Evolutionary conservation across 1,139 yeast species (phyloP).

Genomic region (Pichia sp.): DNA sequence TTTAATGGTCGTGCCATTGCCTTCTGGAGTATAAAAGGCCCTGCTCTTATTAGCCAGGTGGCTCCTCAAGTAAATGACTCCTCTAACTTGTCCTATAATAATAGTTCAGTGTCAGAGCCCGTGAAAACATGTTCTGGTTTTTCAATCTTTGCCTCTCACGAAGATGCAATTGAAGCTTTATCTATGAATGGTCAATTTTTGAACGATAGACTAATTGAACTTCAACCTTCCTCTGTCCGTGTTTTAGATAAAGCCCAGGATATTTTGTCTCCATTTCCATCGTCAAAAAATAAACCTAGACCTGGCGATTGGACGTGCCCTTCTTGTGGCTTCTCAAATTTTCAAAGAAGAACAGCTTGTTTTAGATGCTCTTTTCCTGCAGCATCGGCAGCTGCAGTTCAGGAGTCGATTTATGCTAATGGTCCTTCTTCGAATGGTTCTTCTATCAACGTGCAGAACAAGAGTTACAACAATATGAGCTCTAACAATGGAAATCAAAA

Average conservation of each 20-base stretch:
- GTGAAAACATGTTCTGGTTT: conserved; percentile 52
- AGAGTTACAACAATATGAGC: not conserved
- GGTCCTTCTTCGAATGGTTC: conserved; percentile 12
- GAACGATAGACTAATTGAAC: conserved; percentile 72
- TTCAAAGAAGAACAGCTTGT: conserved; percentile 92
- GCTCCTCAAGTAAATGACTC: conserved; percentile 7
- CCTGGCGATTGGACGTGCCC: conserved; percentile 99
- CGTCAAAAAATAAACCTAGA: conserved; percentile 84
- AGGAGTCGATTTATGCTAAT: conserved; percentile 42
- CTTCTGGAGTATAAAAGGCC: conserved; percentile 75
- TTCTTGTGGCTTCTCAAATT: conserved; percentile 90
- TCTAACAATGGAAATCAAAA: conserved; percentile 5
- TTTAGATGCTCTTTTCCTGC: conserved; percentile 90
- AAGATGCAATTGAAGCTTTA: conserved; percentile 76
- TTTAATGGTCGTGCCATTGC: conserved; percentile 84
- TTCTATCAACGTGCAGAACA: not conserved
- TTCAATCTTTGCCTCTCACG: conserved; percentile 80
- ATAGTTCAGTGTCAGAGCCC: conserved; percentile 4
- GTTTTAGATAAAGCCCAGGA: conserved; percentile 81
- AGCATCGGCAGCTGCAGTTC: conserved; percentile 63
- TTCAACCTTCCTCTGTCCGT: conserved; percentile 76
- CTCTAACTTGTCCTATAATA: conserved; percentile 1
- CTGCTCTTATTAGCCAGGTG: conserved; percentile 30
- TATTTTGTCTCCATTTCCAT: conserved; percentile 77
- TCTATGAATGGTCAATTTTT: conserved; percentile 75